Evolutionary conservation across 768 basidiomycete species (phyloP), one percentile per base, ranked within the genome.

Genomic region (Leccinum aurantiacum): DNA sequence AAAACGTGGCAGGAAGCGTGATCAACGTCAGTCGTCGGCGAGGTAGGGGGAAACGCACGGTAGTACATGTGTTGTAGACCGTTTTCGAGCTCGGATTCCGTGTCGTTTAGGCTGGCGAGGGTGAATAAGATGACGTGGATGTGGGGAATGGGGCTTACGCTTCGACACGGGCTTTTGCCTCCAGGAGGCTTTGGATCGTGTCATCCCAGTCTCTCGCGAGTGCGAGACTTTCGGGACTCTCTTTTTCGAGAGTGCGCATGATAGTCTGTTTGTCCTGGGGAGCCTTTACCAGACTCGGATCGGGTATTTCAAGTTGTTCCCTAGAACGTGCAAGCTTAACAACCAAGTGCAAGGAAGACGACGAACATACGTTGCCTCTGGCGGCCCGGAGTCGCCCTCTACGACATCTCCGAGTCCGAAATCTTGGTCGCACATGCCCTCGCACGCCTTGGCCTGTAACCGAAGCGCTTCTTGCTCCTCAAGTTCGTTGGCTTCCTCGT

Each of bases 401-500:
- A 80, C 72, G 44, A 77, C 72, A 62, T 90, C 91, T 25, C 80
- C 83, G 47, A 98, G 76, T 11, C 95, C 95, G 68, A 92, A 97
- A 73, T 98, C 95, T 15, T 83, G 86, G 48, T 93, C 90, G 9
- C 65, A 75, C 79, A 96, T 80, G 11, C 74, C 81, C 63, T 91
- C 88, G 33, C 89, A 80, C 24, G 83, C 78, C 75, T 91, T 94
- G 38, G 76, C 73, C 72, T 96, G 95, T 49, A 96, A 74, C 59
- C 92, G 79, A 65, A 76, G 86, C 7, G 90, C 91, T 72, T 98
- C 95, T 69, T 89, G 86, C 71, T 93, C 92, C 68, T 98, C 94
- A 53, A 96, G 76, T 64, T 90, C 89, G 67, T 91, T 84, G 35
- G 86, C 90, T 72, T 96, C 95, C 67, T 96, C 95, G 63, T 95